These are phyloP conservation scores for Sporisorium iseilematis-ciliati DNA, from an alignment of 1,284 basidiomycete genomes.

Conservation along the genomic window DNA sequence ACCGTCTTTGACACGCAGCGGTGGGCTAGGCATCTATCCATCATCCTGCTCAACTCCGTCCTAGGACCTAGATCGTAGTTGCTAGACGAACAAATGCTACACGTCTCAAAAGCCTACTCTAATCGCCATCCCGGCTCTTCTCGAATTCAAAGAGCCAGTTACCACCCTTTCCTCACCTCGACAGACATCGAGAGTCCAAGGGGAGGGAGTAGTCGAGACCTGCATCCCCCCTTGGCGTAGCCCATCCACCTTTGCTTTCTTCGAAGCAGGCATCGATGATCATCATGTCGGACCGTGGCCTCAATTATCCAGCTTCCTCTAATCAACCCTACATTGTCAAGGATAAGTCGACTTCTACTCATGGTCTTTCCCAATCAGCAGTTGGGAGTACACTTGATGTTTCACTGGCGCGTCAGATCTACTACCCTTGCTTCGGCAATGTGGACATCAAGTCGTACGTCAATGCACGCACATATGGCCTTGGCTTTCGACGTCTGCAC, in stretches of 20 bases:
- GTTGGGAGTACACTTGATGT: neutral
- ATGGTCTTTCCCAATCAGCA: neutral
- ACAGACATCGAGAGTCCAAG: slow-evolving; percentile 3
- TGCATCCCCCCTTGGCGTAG: slow-evolving; percentile 19
- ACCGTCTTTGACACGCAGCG: neutral
- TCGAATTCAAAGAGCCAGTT: neutral
- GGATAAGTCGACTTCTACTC: neutral
- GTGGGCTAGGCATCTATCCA: neutral
- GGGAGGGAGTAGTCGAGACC: slow-evolving; percentile 11
- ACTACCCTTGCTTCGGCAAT: slow-evolving; percentile 40
- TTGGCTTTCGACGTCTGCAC: slow-evolving; percentile 39
- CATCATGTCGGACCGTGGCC: slow-evolving; percentile 18
- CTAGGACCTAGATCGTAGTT: neutral
- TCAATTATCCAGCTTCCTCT: neutral
- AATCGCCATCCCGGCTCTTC: neutral
- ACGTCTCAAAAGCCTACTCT: neutral
- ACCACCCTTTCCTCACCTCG: no score
- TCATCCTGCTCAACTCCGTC: neutral
- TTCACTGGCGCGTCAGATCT: slow-evolving; percentile 8
- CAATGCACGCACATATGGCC: slow-evolving; percentile 32
- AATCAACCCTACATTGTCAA: neutral
- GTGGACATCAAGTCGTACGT: slow-evolving; percentile 30
- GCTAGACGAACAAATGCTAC: neutral
- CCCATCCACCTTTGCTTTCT: neutral
- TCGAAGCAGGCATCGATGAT: neutral